These are phyloP conservation scores for Pseudevernia furfuracea DNA, from an alignment of 495 filamentous ascomycete genomes.

Conservation along the genomic window DNA sequence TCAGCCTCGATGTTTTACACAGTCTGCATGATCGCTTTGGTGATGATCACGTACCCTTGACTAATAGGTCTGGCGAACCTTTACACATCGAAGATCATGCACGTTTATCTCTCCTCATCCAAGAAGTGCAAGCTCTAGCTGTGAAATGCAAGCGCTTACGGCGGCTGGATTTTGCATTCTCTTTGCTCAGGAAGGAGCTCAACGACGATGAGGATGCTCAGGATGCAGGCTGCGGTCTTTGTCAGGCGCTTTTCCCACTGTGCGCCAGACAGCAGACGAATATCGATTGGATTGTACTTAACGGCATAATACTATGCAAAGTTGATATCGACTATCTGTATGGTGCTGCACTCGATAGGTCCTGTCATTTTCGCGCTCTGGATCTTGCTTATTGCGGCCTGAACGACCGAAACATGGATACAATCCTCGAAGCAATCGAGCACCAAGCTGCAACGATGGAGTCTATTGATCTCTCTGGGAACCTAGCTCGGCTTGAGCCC, in stretches of 20 bases:
- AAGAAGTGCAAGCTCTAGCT: conserved; percentile 66
- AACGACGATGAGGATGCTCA: conserved; percentile 42
- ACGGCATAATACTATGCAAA: conserved; percentile 75
- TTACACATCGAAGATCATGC: conserved; percentile 53
- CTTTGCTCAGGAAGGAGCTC: conserved; percentile 38
- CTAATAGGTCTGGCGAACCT: conserved; percentile 47
- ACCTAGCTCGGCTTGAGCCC: conserved; percentile 63
- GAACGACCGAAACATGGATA: conserved; percentile 36
- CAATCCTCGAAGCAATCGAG: conserved; percentile 33
- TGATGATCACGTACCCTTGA: conserved; percentile 53
- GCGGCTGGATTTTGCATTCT: conserved; percentile 48
- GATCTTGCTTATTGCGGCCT: conserved; percentile 75
- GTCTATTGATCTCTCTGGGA: conserved; percentile 67
- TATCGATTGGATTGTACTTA: conserved; percentile 73
- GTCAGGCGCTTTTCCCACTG: conserved; percentile 69
- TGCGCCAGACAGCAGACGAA: conserved; percentile 66
- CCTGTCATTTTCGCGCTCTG: conserved; percentile 65
- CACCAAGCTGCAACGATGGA: conserved; percentile 68
- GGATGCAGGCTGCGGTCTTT: conserved; percentile 68
- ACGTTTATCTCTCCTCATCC: conserved; percentile 56
- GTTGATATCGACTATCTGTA: conserved; percentile 68
- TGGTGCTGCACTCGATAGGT: conserved; percentile 55
- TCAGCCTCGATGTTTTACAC: conserved; percentile 63
- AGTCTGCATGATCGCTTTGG: conserved; percentile 54
- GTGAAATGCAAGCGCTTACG: conserved; percentile 35